Conservation (phyloP, 2,329 filamentous ascomycete species). For the Xylaria sp. region DNA sequence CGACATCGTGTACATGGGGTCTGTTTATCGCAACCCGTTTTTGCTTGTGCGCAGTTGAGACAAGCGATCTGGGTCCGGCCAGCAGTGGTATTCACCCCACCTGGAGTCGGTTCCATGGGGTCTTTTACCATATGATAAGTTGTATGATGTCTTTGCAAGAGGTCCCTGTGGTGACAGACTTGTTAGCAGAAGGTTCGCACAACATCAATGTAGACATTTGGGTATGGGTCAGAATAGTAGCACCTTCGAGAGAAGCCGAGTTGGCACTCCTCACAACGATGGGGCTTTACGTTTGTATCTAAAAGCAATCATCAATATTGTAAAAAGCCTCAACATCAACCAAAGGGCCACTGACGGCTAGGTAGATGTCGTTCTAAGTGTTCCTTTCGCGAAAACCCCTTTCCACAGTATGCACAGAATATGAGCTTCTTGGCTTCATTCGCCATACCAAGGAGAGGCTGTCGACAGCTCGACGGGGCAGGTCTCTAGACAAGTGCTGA, state of each 20-base stretch:
- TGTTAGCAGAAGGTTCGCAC: constrained; percentile 14
- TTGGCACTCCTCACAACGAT: constrained; percentile 61
- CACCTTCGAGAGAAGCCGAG: constrained; percentile 63
- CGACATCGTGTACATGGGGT: constrained; percentile 60
- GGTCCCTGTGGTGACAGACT: constrained; percentile 53
- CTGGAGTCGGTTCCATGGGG: constrained; percentile 58
- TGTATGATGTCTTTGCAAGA: constrained; percentile 62
- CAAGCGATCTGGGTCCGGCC: constrained; percentile 60
- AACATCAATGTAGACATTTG: not conserved
- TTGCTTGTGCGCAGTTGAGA: constrained; percentile 61
- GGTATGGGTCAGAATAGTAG: constrained; percentile 39
- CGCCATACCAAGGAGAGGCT: constrained; percentile 24
- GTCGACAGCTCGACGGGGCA: not conserved
- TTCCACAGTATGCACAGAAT: constrained; percentile 66
- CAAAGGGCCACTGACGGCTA: constrained; percentile 55
- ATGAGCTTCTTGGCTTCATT: constrained; percentile 48
- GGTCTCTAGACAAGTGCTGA: not conserved
- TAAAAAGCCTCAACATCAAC: constrained; percentile 1
- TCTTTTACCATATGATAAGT: constrained; percentile 64
- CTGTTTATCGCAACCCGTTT: constrained; percentile 63
- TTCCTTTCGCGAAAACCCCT: constrained; percentile 66
- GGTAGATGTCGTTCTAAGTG: constrained; percentile 67
- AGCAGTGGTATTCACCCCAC: constrained; percentile 56
- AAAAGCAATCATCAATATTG: constrained; percentile 32
- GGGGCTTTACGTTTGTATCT: constrained; percentile 68